Base-by-base conservation (phyloP, 2,329 filamentous ascomycete species). In the Rhynchosporium secalis region DNA sequence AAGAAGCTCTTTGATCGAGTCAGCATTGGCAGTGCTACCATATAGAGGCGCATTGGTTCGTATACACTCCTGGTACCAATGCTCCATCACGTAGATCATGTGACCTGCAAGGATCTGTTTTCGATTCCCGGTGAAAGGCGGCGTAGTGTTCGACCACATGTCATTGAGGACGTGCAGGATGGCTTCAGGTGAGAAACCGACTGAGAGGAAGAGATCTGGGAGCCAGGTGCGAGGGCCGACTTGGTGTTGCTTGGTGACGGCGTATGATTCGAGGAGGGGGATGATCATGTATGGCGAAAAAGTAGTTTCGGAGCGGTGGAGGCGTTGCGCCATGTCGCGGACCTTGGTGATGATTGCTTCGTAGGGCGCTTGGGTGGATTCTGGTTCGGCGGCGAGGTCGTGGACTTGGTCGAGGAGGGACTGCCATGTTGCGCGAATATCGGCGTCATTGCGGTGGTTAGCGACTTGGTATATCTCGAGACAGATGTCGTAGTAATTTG, bases 401-500 rank as follows among this genome's bases (percentile, higher is more conserved):
- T 94, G 89, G 5, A 87, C 86, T 66, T 87, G 83, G 62, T 90
- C 83, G 65, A 99, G 86, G 26, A 97, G 81, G 69, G 88, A 88
- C 72, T 87, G 83, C 95, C 95, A 99, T 3, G 92, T 96, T 46
- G 87, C 82, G 60, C 84, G 83, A 70, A 99, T 95, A 66, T 95
- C 90, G 47, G 90, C 87, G 1, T 91, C 83, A 71, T 94, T 96
- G 70, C 94, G 89, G 79, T 96, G 91, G 75, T 98, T 92, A 51
- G 94, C 94, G 1, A 89, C 86, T 75, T 96, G 89, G 79, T 93
- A 98, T 72, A 99, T 96, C 63, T 94, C 82, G 8, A 99, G 84
- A 73, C 91, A 96, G 56, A 99, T 84, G 74, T 98, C 95, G 77
- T 92, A 94, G 80, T 99, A 99, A 56, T 87, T 89, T 2, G 92